Base-by-base conservation (phyloP, 106 monocot genomes). In the Platanthera zijinensis region DNA sequence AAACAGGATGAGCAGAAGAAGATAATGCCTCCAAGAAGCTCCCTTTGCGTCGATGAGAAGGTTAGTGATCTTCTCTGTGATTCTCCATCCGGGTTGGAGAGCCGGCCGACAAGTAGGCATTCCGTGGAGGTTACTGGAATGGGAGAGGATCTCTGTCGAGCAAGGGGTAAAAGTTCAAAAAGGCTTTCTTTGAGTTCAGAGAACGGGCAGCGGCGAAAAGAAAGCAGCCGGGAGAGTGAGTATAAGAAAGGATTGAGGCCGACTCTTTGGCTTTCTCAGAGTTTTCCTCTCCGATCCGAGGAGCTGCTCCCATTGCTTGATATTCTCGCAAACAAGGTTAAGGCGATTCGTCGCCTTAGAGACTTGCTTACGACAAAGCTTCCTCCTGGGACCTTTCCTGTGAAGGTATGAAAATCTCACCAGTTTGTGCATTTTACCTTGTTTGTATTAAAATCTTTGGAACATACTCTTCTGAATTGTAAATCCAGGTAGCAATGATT, bases 321-420 rank as follows among this genome's bases (percentile, higher is more conserved):
- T 71, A 92, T 99, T 84, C 82, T 99, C 71, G 94, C 97, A 6
- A 92, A 94, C 78, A 99, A 99, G 71, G 97, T 99, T 56, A 99
- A 99, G 84, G 97, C 97, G n/a, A 90, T 99, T 48, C 84, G 97
- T 18, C 89, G 97, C 8, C 79, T 99, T 28, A 91, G 94, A 74
- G 97, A 99, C 32, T 77, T 92, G 75, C 80, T 81, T 2, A 81
- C 75, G 1, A 81, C 80, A 57, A 81, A 81, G 75, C 94, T 94
- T 30, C 97, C 94, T 64, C 70, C 84, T 46, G 88, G 91, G 51
- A 94, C 94, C 25, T 94, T 99, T 84, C 94, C 97, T 3, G 97
- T 99, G 57, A 99, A 99, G 97, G 97, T 99, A 86, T 80, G n/a
- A 17, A 70, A 47, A 48, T 15, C 7, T 17, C 5, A 13, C 3